Base-by-base conservation (phyloP, 192 early-diverging fungal genomes). In the Gaertneriomyces sp. region DNA sequence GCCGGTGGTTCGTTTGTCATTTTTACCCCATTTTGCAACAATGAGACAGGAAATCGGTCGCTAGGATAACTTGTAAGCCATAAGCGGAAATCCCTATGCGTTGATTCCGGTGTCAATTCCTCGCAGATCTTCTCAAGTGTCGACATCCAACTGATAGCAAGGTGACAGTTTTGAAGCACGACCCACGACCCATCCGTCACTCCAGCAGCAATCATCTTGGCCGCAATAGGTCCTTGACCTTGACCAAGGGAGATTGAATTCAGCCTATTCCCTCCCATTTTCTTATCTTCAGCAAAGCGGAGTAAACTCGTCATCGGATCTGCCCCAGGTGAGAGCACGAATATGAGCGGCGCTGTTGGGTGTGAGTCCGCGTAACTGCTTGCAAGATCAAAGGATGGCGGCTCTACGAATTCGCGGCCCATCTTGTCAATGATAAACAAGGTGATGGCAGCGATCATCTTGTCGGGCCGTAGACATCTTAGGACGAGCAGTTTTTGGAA, bases 121-220 rank as follows among this genome's bases (percentile, higher is more conserved):
- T 85, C 83, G 60, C 83, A 85, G 44, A 85, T 81, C 59, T 85
- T 85, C 65, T 85, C 83, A 10, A 85, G 64, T 8, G 58, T 72
- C 8, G 83, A 65, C 83, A 85, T 85, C 83, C 83, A 85, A 65
- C 81, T 85, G 61, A 84, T 79, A 8, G 83, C 83, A 33, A 85
- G 70, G 64, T 85, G 83, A 62, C 83, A 85, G 61, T 85, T 85
- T 74, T 85, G 83, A 7, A 85, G 59, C 0, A 85, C 83, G 45
- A 85, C 74, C 83, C 83, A 85, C 12, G 79, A 73, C 8, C 83
- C 83, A 14, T 74, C 79, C n/a, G 74, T 63, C 16, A 81, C 64
- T 1, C 73, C 81, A 39, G 50, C 61, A 16, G 33, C 56, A 46
- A 85, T 85, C 63, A 85, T 61, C 60, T 85, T 85, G 1, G 81